Conservation (phyloP, 768 basidiomycete species). For the Lentinula boryana region DNA sequence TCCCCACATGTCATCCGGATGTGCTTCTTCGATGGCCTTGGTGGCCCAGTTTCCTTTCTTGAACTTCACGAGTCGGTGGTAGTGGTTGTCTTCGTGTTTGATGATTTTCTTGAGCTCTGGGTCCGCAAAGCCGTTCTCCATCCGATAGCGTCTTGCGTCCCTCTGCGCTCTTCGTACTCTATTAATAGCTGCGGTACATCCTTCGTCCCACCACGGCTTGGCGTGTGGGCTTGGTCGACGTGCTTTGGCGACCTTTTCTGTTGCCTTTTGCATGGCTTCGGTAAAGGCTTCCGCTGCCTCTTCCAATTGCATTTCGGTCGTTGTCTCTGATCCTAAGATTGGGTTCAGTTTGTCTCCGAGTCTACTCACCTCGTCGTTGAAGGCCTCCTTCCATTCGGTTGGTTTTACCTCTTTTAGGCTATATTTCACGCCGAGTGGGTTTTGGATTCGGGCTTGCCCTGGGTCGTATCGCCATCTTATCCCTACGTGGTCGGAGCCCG, state of each 20-base stretch:
- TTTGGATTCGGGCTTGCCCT: constrained; percentile 11
- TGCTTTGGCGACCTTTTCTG: not conserved
- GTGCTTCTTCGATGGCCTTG: constrained; percentile 12
- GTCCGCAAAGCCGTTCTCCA: not conserved
- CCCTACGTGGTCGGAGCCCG: constrained; percentile 15
- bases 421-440: constrained; percentile 11
- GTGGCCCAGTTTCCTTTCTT: constrained; percentile 17
- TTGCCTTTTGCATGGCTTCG: constrained; percentile 6
- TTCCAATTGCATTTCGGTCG: not conserved
- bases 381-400: constrained; percentile 11
- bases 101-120: not conserved
- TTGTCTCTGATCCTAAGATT: not conserved
- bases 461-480: constrained; percentile 15
- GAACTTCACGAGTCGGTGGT: constrained; percentile 13
- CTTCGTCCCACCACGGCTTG: constrained; percentile 17
- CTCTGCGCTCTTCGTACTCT: constrained; percentile 1
- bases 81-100: constrained; percentile 10
- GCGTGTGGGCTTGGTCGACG: not conserved
- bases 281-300: not conserved
- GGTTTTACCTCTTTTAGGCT: constrained; percentile 14
- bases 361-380: not conserved
- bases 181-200: constrained; percentile 9
- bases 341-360: not conserved
- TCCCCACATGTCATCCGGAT: constrained; percentile 16
- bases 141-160: not conserved